Evolutionary conservation across 345 rosid species (phyloP).

Genomic region (Syzygium grande): DNA sequence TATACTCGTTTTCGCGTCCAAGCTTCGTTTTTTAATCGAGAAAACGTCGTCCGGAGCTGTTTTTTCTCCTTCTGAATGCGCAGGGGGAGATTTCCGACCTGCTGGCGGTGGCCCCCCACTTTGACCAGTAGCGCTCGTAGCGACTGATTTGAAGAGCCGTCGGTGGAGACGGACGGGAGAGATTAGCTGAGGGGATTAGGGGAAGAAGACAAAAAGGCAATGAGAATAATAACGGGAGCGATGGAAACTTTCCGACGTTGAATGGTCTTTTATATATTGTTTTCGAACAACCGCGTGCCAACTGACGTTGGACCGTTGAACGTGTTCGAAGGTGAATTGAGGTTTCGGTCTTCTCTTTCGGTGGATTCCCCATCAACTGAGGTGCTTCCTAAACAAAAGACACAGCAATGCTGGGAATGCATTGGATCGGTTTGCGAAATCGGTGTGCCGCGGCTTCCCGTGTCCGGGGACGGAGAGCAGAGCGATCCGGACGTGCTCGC

Average conservation of each 20-base stretch:
- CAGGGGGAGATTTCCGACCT: neutral
- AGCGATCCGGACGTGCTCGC: too few species aligned
- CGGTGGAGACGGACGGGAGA: neutral
- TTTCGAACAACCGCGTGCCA: neutral
- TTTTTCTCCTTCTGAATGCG: neutral
- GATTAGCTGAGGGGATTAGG: neutral
- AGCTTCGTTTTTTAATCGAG: neutral
- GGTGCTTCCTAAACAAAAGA: neutral
- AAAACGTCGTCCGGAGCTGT: neutral
- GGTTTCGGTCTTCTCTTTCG: neutral
- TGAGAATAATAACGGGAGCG: neutral
- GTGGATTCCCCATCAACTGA: neutral
- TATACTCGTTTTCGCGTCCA: neutral
- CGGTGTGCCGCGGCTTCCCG: neutral
- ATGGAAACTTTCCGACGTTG: neutral
- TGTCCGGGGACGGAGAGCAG: neutral
- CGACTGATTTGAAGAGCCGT: neutral
- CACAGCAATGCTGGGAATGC: neutral
- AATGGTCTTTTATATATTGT: neutral
- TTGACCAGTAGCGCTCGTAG: neutral
- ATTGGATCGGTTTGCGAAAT: neutral
- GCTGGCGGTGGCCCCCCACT: neutral
- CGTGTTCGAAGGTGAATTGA: neutral
- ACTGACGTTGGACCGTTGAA: neutral
- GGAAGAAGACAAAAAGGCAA: neutral